Evolutionary conservation across 1,284 basidiomycete genomes (phyloP).

Genomic region (Ceratobasidium sp.): DNA sequence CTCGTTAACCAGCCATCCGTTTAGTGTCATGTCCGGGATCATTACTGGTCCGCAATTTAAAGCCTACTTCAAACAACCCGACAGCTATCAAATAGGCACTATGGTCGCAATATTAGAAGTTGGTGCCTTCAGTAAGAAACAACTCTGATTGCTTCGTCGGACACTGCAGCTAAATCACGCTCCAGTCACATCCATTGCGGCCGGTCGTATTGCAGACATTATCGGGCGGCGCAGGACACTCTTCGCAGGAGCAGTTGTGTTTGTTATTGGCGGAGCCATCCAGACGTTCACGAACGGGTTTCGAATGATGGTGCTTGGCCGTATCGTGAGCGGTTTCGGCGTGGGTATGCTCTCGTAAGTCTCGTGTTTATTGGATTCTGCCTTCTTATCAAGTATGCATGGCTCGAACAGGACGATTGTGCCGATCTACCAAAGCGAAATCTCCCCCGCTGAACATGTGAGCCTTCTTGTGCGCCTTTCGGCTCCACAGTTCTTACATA

Average conservation of each 20-base stretch:
- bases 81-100: slow-evolving; percentile 76
- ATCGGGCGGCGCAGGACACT: slow-evolving; percentile 91
- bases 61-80: slow-evolving; percentile 85
- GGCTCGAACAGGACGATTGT: slow-evolving; percentile 83
- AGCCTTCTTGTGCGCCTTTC: slow-evolving; percentile 56
- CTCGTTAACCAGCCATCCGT: slow-evolving; percentile 53
- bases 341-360: slow-evolving; percentile 92
- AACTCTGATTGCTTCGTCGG: slow-evolving; percentile 2
- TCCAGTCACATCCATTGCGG: slow-evolving; percentile 89
- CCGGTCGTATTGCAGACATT: slow-evolving; percentile 88
- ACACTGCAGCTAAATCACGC: slow-evolving; percentile 20
- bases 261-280: slow-evolving; percentile 89
- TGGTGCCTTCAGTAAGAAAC: slow-evolving; percentile 86
- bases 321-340: slow-evolving; percentile 91
- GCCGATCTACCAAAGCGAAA: slow-evolving; percentile 97
- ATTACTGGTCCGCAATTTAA: slow-evolving; percentile 95
- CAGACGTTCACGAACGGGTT: slow-evolving; percentile 92
- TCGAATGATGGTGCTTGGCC: slow-evolving; percentile 87
- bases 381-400: slow-evolving; percentile 35
- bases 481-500: slow-evolving; percentile 34
- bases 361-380: slow-evolving; percentile 4
- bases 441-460: slow-evolving; percentile 94
- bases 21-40: slow-evolving; percentile 89
- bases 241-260: slow-evolving; percentile 88
- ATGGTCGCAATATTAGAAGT: slow-evolving; percentile 96